Evolutionary conservation across 352 stramenopile species (phyloP).

Genomic region (Phytophthora pinifolia): DNA sequence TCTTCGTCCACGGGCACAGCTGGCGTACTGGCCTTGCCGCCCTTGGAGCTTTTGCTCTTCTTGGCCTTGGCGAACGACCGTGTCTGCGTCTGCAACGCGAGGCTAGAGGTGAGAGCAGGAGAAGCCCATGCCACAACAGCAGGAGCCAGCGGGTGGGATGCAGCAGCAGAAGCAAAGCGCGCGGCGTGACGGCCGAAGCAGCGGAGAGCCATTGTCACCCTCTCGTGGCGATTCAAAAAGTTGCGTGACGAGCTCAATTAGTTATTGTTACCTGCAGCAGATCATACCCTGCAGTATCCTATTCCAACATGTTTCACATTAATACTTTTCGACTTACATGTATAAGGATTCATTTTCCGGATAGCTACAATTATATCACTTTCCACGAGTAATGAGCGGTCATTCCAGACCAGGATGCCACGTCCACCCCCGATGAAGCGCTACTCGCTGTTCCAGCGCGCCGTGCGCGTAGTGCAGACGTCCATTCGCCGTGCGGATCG

Average conservation of each 20-base stretch:
- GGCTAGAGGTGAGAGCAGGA: slow-evolving; percentile 6
- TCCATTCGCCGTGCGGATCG: slow-evolving; percentile 48
- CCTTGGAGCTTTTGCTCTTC: slow-evolving; percentile 56
- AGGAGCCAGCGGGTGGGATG: slow-evolving; percentile 9
- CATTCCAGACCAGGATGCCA: slow-evolving; percentile 16
- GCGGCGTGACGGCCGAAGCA: slow-evolving; percentile 19
- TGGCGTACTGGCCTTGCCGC: slow-evolving; percentile 7
- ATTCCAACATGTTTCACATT: not conserved
- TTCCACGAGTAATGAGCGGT: not conserved
- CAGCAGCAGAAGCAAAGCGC: slow-evolving; percentile 23
- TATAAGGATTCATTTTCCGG: too few species aligned
- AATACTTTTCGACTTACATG: too few species aligned
- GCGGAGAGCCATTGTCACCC: slow-evolving; percentile 37
- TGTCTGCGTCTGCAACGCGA: slow-evolving; percentile 23
- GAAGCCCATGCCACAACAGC: slow-evolving; percentile 8
- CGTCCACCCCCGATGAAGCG: slow-evolving; percentile 35
- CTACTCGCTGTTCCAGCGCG: slow-evolving; percentile 81
- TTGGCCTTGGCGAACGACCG: slow-evolving; percentile 74
- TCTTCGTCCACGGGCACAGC: slow-evolving; percentile 11
- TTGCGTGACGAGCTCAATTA: slow-evolving; percentile 1
- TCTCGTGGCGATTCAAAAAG: slow-evolving; percentile 15
- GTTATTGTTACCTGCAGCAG: not conserved
- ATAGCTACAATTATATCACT: not conserved
- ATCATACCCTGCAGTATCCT: too few species aligned
- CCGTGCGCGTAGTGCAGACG: slow-evolving; percentile 71